Evolutionary conservation across 78 protist genomes (phyloP).

Genomic region (Dictyostelium firmibasis): DNA sequence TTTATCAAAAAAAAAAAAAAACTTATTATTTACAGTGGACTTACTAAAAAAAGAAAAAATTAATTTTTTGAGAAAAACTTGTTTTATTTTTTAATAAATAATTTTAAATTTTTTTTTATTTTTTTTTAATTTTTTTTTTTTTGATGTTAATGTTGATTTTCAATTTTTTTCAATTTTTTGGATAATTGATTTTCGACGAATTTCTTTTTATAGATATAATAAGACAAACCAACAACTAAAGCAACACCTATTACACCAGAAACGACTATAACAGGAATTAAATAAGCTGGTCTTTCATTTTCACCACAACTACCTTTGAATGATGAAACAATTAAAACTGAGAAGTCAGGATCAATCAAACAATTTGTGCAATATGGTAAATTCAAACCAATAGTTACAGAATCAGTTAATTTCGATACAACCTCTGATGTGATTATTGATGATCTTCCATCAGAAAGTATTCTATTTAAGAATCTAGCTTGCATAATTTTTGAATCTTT

Average conservation of each 20-base stretch:
- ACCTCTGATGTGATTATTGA: background rate
- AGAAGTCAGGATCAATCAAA: background rate
- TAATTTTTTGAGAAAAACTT: too few relatives aligned
- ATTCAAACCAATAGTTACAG: background rate
- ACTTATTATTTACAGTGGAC: too few relatives aligned
- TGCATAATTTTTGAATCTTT: background rate
- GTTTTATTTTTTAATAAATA: too few relatives aligned
- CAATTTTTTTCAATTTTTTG: background rate
- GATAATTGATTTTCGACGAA: background rate
- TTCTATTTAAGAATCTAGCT: background rate
- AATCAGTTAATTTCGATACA: background rate
- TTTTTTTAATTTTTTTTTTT: too few relatives aligned
- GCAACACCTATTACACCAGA: background rate
- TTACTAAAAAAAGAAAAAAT: too few relatives aligned
- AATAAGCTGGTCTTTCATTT: background rate
- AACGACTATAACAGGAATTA: background rate
- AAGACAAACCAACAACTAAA: background rate
- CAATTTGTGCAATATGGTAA: background rate
- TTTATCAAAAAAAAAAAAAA: too few relatives aligned
- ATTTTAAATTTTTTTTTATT: too few relatives aligned
- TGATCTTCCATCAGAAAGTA: background rate
- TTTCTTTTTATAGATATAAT: background rate
- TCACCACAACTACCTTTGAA: background rate
- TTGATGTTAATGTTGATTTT: background rate
- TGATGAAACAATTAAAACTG: background rate